phyloP scores from a whole-genome alignment of 1,139 yeast species.

The Saccharomyces hybrid region DNA sequence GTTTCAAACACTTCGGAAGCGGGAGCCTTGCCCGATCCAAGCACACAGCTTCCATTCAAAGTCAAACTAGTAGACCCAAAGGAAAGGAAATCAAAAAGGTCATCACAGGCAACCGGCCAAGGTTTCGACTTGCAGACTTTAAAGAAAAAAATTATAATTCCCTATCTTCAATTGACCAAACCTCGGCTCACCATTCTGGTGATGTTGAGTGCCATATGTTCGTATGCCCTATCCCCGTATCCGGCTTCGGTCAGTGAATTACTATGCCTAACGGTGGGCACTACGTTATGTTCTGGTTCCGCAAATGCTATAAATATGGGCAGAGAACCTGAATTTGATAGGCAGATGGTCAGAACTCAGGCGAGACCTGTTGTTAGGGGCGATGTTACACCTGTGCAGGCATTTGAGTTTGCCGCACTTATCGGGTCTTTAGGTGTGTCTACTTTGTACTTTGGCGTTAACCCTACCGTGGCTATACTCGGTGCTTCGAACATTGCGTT shows the following conservation, averaged over 20 bases:
- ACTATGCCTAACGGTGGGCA: conserved; percentile 70
- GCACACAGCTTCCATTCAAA: conserved; percentile 48
- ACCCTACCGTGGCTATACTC: conserved; percentile 69
- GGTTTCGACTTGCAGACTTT: conserved; percentile 12
- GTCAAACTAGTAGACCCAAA: conserved; percentile 37
- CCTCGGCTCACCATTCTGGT: conserved; percentile 84
- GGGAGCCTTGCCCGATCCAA: conserved; percentile 5
- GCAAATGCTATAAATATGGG: conserved; percentile 98
- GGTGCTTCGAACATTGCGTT: conserved; percentile 73
- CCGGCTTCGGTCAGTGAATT: conserved; percentile 64
- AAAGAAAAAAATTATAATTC: conserved; percentile 39
- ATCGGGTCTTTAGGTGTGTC: conserved; percentile 67
- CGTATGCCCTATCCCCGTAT: conserved; percentile 85
- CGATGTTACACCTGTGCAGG: conserved; percentile 62
- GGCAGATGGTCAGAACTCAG: conserved; percentile 80
- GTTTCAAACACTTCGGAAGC: conserved; percentile 12
- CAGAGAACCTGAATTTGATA: conserved; percentile 85
- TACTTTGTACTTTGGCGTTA: conserved; percentile 71
- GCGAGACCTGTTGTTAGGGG: conserved; percentile 90
- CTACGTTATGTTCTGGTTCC: conserved; percentile 80
- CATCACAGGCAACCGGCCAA: conserved; percentile 5
- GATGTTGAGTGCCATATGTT: conserved; percentile 83
- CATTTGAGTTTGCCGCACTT: conserved; percentile 68
- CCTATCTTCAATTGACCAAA: conserved; percentile 74
- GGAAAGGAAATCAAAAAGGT: conserved; percentile 12